phyloP scores from a whole-genome alignment of 495 filamentous ascomycete genomes.

The Chaetomium tenue region DNA sequence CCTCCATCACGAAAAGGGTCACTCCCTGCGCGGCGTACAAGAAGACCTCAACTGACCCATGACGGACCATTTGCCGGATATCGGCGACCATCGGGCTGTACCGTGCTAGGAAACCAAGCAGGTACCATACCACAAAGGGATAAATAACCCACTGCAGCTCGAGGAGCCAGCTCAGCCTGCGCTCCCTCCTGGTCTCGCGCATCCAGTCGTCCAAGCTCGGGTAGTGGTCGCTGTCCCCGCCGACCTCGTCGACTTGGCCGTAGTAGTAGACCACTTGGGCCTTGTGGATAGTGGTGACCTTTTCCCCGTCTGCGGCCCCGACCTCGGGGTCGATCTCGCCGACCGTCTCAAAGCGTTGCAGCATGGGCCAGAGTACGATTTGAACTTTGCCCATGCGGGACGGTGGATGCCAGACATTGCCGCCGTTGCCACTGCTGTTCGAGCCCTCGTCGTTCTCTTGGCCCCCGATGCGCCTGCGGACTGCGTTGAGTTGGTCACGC shows the following conservation, averaged over 20 bases:
- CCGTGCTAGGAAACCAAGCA: conserved; percentile 2
- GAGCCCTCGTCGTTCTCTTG: background rate
- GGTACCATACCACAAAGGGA: background rate
- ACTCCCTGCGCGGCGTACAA: background rate
- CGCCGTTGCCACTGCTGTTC: background rate
- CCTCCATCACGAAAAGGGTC: conserved; percentile 7
- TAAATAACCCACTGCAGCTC: background rate
- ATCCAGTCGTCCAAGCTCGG: conserved; percentile 21
- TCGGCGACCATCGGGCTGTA: background rate
- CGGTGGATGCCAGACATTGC: conserved; percentile 15
- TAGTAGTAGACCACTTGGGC: conserved; percentile 40
- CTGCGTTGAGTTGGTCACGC: background rate
- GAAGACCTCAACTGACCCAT: background rate
- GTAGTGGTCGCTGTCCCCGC: conserved; percentile 13
- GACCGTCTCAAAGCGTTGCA: conserved; percentile 36
- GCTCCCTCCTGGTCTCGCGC: background rate
- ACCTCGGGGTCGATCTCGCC: conserved; percentile 25
- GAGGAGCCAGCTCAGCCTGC: background rate
- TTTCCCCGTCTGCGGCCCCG: conserved; percentile 29
- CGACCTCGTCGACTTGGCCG: conserved; percentile 19
- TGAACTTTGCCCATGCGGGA: conserved; percentile 43
- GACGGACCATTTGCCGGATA: background rate
- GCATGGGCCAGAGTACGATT: conserved; percentile 40
- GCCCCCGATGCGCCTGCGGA: background rate
- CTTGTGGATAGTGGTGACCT: conserved; percentile 27